Percentiles rank a stretch among this genome's conserved stretches.
These are phyloP conservation scores for Priceomyces haplophilus DNA, from an alignment of 805 yeast genomes.

Conservation along the genomic window DNA sequence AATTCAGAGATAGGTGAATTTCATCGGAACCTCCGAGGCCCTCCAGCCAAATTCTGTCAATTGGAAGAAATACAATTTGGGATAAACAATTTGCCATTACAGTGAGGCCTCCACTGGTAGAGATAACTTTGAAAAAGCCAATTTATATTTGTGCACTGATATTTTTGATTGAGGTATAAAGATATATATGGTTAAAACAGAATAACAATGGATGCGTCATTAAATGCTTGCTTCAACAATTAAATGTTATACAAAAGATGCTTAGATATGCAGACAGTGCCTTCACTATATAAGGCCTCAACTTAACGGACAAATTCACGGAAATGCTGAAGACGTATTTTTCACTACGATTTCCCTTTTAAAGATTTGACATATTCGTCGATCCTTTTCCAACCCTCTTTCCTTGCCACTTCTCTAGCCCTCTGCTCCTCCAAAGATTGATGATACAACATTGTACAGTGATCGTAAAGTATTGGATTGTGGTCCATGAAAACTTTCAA, in stretches of 20 bases:
- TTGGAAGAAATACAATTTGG: too few relatives aligned
- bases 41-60: not conserved
- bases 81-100: too few relatives aligned
- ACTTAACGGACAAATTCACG: too few relatives aligned
- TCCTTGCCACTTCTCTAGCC: constrained; percentile 57
- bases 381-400: constrained; percentile 67
- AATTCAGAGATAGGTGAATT: too few relatives aligned
- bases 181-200: not conserved
- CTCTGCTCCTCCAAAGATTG: constrained; percentile 74
- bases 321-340: too few relatives aligned
- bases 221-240: not conserved
- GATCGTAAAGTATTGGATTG: constrained; percentile 86
- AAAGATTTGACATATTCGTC: constrained; percentile 52
- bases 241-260: not conserved
- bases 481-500: constrained; percentile 89
- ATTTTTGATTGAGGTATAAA: not conserved
- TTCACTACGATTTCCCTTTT: constrained; percentile 14
- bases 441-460: constrained; percentile 84
- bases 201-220: not conserved
- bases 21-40: not conserved
- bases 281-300: too few relatives aligned
- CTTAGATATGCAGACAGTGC: not conserved
- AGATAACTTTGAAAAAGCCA: too few relatives aligned
- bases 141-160: not conserved
- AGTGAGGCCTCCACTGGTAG: too few relatives aligned